Base-by-base conservation (phyloP, 495 filamentous ascomycete genomes). In the Xylaria sp. region DNA sequence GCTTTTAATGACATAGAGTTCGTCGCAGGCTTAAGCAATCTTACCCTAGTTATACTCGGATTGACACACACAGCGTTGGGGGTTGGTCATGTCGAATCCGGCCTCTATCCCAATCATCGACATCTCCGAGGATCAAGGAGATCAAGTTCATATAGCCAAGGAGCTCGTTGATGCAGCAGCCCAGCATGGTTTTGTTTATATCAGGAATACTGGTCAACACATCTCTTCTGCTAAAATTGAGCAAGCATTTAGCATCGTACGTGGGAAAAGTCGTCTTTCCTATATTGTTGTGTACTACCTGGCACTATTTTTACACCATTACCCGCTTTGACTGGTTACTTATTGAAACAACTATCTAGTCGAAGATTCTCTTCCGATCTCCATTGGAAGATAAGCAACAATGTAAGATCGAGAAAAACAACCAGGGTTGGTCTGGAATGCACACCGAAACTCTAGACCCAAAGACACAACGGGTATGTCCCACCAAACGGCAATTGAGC, bases 371-470 rank as follows among this genome's bases (percentile, higher is more conserved):
- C 79, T 98, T 98, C 81, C 80, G 83, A 0, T 90, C 90, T 11
- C 90, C 94, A 0, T 68, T 81, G 0, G 85, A 88, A 66, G 92
- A 94, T 67, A 98, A 98, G 80, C 83, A 89, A 61, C 80, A 82
- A 72, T 96, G 90, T 78, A 85, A 85, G 24, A 96, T 97, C 67
- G 84, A 89, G 69, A 86, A 88, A 50, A 92, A 91, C 81, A 98
- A 98, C 73, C 88, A 89, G 41, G 96, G 95, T 29, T 99, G 96
- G 96, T 88, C 90, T 2, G 88, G 88, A 5, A 95, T 97, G 92
- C 92, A 96, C 75, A 87, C 89, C 11, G 95, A 99, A 79, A 95
- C 90, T 0, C 84, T 98, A 31, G 95, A 98, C 80, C 93, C 94
- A 5, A 89, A 90, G 70, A 90, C 89, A 67, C 94, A 97, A 78